Percentiles rank a stretch among this genome's conserved stretches.
phyloP scores from a whole-genome alignment of 352 stramenopile species.

The Pythium biforme region DNA sequence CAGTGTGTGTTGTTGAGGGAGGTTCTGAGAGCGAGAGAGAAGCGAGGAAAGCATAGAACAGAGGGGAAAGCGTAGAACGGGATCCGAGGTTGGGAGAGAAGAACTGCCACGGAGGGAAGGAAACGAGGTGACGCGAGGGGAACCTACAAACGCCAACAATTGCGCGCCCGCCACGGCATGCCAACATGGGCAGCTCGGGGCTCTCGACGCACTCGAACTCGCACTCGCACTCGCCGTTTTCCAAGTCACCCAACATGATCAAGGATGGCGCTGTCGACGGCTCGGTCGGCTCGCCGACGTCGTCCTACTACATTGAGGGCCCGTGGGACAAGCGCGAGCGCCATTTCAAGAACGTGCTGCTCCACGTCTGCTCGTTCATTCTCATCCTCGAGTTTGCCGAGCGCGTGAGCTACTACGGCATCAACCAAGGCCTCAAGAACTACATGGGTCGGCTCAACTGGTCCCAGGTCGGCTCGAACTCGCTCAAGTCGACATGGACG shows the following conservation, averaged over 20 bases:
- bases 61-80: not conserved
- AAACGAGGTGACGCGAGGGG: too few species aligned
- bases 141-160: not conserved
- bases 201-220: constrained; percentile 47
- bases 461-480: constrained; percentile 80
- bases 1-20: not conserved
- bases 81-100: not conserved
- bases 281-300: constrained; percentile 32
- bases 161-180: too few species aligned
- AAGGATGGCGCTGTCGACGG: constrained; percentile 24
- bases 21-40: not conserved
- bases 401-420: constrained; percentile 83
- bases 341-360: constrained; percentile 80
- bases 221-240: constrained; percentile 37
- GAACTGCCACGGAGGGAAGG: too few species aligned
- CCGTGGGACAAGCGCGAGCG: constrained; percentile 76
- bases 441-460: constrained; percentile 77
- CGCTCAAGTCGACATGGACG: constrained; percentile 88
- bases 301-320: constrained; percentile 73
- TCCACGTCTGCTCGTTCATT: constrained; percentile 86
- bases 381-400: constrained; percentile 83
- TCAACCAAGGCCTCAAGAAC: constrained; percentile 88
- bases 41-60: not conserved
- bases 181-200: constrained; percentile 27
- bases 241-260: constrained; percentile 48